Percentiles rank a stretch among this genome's conserved stretches.
These are phyloP conservation scores for Penicillium capsulatum DNA, from an alignment of 2,329 filamentous ascomycete genomes.

Conservation along the genomic window DNA sequence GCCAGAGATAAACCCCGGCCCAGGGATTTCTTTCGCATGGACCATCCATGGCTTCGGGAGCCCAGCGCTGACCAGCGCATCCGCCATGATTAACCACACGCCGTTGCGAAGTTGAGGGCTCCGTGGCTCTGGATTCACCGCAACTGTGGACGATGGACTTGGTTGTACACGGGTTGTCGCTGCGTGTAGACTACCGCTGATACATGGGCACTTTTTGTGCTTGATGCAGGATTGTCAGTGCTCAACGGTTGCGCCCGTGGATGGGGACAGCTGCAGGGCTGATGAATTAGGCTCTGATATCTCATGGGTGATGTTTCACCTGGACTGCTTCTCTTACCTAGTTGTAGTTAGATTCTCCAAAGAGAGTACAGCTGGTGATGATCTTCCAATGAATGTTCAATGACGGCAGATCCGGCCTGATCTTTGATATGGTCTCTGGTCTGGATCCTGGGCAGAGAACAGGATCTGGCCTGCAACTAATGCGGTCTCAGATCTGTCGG, in stretches of 20 bases:
- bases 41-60: conserved; percentile 7
- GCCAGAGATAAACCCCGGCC: conserved; percentile 2
- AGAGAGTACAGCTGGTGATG: too few species aligned
- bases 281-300: conserved; percentile 15
- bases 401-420: too few species aligned
- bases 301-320: conserved; percentile 20
- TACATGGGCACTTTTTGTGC: conserved; percentile 11
- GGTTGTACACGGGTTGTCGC: conserved; percentile 26
- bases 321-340: neutral
- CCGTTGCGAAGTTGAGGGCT: neutral
- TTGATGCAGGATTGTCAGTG: conserved; percentile 20
- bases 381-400: too few species aligned
- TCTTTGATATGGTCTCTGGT: too few species aligned
- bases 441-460: neutral
- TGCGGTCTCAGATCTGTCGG: conserved; percentile 20
- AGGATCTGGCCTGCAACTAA: conserved; percentile 13
- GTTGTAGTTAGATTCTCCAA: too few species aligned
- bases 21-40: conserved; percentile 7
- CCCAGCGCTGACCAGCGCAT: conserved; percentile 11
- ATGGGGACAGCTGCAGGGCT: conserved; percentile 28
- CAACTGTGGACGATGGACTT: conserved; percentile 15
- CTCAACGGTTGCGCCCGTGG: conserved; percentile 15
- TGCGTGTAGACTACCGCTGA: conserved; percentile 20
- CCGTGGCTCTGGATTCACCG: conserved; percentile 24
- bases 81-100: conserved; percentile 13